Base-by-base conservation (phyloP, 2,329 filamentous ascomycete species). In the Karstenula rhodostoma region DNA sequence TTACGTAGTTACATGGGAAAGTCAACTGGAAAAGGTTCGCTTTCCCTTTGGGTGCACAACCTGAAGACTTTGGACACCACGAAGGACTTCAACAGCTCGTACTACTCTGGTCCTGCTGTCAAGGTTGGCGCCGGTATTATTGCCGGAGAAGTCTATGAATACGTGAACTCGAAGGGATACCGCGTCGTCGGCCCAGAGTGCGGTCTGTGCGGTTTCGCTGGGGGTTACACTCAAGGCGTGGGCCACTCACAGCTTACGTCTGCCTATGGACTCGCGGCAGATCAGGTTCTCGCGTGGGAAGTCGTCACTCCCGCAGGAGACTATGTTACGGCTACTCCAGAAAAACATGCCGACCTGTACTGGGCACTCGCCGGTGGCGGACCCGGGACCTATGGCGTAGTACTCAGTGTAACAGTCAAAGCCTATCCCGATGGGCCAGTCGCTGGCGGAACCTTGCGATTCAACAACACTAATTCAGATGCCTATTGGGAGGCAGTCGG, bases 361-460 rank as follows among this genome's bases (percentile, higher is more conserved):
- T 79, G 75, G 76, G 77, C 76, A 9, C 61, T 79, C 1, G 65
- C 61, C 15, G 72, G 71, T 10, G 76, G 74, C 27, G 74, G 75
- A n/a, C 22, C 15, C 17, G 56, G 65, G 2, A 64, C 67, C 0
- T 74, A 58, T 44, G 71, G 59, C 25, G 61, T 69, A 9, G 69
- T 67, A 13, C 40, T 43, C 17, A 43, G 40, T 10, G 19, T 43
- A 13, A 29, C 44, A 17, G 44, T 25, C n/a, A 48, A 27, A 19
- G 44, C 44, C 13, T 48, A 48, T 25, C 44, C 44, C 13, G 44
- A 48, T 22, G 44, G 44, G 1, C 44, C 44, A 5, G 44, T 48
- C 7, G 44, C 44, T 13, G 44, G 44, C 15, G 44, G 44, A 15
- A 19, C 22, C 7, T 15, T 48, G 44, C n/a, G 19, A 12, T 48